Conservation (phyloP, 2,329 filamentous ascomycete species). For the Aureobasidium zeae region DNA sequence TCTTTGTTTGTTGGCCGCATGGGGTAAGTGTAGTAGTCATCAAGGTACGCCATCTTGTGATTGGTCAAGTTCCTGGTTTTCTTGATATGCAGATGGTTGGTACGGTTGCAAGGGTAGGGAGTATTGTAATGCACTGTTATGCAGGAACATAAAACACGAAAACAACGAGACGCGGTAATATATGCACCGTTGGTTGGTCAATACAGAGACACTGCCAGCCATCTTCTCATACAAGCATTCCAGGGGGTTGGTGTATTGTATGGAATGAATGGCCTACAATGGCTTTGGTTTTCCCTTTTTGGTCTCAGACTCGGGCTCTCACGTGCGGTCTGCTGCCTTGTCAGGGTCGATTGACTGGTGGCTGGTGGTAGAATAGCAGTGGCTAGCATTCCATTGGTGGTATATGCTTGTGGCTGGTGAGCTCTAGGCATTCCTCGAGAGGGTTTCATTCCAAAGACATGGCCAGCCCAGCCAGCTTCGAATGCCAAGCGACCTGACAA, state of each 20-base stretch:
- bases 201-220: slow-evolving; percentile 2
- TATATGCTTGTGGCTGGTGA: slow-evolving; percentile 2
- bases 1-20: slow-evolving; percentile 40
- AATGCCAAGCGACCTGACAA: not conserved
- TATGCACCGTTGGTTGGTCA: slow-evolving; percentile 8
- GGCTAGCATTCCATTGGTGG: slow-evolving; percentile 8
- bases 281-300: slow-evolving; percentile 2
- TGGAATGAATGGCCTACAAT: slow-evolving; percentile 16
- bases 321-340: not conserved
- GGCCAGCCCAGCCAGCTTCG: not conserved
- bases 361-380: not conserved
- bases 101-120: not conserved
- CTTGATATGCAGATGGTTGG: slow-evolving; percentile 2
- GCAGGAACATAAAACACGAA: slow-evolving; percentile 9
- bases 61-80: not conserved
- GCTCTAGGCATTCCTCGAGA: not conserved
- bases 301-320: not conserved
- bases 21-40: slow-evolving; percentile 13
- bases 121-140: slow-evolving; percentile 9
- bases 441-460: not conserved
- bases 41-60: slow-evolving; percentile 14
- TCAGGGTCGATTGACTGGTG: not conserved
- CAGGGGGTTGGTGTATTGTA: slow-evolving; percentile 10
- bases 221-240: slow-evolving; percentile 3
- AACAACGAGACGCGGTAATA: slow-evolving; percentile 13